A percentile compares a stretch with the other conserved stretches of the same genome.
These are phyloP conservation scores for Xylaria sp. DNA, from an alignment of 2,329 filamentous ascomycete genomes.

Conservation along the genomic window DNA sequence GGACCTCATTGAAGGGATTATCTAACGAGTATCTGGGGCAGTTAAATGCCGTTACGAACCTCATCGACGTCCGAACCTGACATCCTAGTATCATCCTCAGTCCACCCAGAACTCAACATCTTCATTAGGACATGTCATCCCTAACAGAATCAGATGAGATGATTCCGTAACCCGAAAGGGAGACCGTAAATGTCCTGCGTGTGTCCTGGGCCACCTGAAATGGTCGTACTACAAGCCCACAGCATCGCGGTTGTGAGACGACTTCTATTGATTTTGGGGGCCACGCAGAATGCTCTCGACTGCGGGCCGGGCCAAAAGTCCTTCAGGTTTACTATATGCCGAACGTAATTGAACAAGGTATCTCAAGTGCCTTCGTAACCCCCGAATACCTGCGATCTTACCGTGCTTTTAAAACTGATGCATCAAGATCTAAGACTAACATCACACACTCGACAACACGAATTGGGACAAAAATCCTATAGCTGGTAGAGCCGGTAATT, in stretches of 20 bases:
- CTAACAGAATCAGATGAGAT: neutral
- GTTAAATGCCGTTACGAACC: constrained; percentile 16
- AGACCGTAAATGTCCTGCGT: neutral
- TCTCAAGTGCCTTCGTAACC: neutral
- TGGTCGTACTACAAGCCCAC: neutral
- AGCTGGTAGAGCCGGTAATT: too few species aligned
- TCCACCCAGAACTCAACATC: constrained; percentile 19
- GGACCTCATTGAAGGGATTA: neutral
- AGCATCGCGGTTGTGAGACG: too few species aligned
- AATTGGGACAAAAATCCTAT: too few species aligned
- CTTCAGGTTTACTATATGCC: neutral
- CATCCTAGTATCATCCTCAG: constrained; percentile 10
- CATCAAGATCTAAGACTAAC: neutral
- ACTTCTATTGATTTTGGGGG: constrained; percentile 10
- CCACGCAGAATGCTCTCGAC: neutral
- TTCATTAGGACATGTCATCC: neutral
- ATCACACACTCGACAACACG: neutral
- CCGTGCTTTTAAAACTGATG: neutral
- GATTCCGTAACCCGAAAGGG: neutral
- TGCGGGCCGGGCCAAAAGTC: neutral
- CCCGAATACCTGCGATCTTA: too few species aligned
- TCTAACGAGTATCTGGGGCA: constrained; percentile 11
- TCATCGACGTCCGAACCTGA: constrained; percentile 26
- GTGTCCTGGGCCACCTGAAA: neutral
- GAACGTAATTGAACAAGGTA: neutral